Base-by-base conservation (phyloP, 805 yeast genomes). In the Metschnikowia vanudenii region DNA sequence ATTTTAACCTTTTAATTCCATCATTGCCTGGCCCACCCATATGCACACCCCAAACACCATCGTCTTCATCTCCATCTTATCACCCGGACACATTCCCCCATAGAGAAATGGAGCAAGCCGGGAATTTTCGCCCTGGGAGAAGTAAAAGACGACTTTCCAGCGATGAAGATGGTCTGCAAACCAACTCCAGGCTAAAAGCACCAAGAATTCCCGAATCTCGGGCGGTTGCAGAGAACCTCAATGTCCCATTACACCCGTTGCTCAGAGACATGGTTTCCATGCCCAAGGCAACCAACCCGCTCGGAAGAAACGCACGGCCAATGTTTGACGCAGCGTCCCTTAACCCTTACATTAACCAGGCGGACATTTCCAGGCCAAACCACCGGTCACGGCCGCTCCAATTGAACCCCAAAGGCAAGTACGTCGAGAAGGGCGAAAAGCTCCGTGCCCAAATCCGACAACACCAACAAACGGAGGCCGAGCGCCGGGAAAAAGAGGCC, bases 371-470 rank as follows among this genome's bases (percentile, higher is more conserved):
- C 32, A 40, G 45, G 8, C 45, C 19, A 5, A 31, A 20, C 18
- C 52, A 48, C 20, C 50, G 49, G 11, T 33, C 57, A 2, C 60
- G 79, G 43, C 75, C 71, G 2, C 63, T 84, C 35, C 62, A 61
- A 13, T 80, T 88, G 56, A 81, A 78, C 56, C 76, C 72, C 29
- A 72, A 74, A 34, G 96, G 96, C 2, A 86, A 81, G 57, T 84
- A 72, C 56, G 73, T 84, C 1, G 74, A 69, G 34, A 63, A 70
- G 46, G 91, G 82, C 37, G 62, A 79, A 11, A 75, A 75, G 53
- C 43, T 75, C n/a, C 62, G 89, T 17, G 70, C 65, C 35, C 69
- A 67, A 26, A 34, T 65, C 14, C 44, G 34, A 4, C 29, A 46
- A 33, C 24, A 35, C n/a, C 36, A 20, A 22, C 22, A 39, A 9